These are phyloP conservation scores for Suillus hirtellus DNA, from an alignment of 768 basidiomycete genomes.

Conservation along the genomic window DNA sequence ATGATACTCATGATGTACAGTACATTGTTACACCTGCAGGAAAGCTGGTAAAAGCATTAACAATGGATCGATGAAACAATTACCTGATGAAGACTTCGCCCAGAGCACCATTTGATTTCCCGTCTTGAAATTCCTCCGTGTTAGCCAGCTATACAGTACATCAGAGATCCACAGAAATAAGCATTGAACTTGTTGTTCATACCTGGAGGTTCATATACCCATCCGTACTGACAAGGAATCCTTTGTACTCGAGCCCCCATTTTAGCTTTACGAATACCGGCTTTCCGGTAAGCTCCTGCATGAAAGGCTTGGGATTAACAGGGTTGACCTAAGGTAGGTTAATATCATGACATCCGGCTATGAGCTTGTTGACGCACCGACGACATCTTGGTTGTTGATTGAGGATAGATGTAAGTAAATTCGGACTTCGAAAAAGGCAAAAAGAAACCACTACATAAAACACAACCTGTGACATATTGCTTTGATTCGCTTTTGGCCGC, in stretches of 20 bases:
- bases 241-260: constrained; percentile 99
- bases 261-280: constrained; percentile 93
- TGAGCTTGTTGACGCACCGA: constrained; percentile 45
- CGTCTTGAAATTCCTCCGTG: constrained; percentile 97
- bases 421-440: constrained; percentile 42
- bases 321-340: constrained; percentile 67
- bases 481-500: constrained; percentile 4
- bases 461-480: constrained; percentile 17
- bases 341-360: constrained; percentile 10
- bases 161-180: constrained; percentile 2
- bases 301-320: constrained; percentile 98
- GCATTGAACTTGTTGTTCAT: constrained; percentile 19
- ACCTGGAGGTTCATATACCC: constrained; percentile 99
- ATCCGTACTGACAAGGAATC: constrained; percentile 97
- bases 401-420: constrained; percentile 28
- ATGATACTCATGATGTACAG: constrained; percentile 86
- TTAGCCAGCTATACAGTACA: constrained; percentile 77
- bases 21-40: constrained; percentile 86
- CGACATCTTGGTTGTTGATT: constrained; percentile 58
- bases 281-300: constrained; percentile 98
- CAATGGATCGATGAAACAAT: constrained; percentile 25
- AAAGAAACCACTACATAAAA: constrained; percentile 18
- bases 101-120: constrained; percentile 91
- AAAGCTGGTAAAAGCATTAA: constrained; percentile 15
- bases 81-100: constrained; percentile 99